A percentile compares a stretch with the other conserved stretches of the same genome.
Evolutionary conservation across 176 grass and related monocot species (phyloP).

Genomic region (Musa acuminata): DNA sequence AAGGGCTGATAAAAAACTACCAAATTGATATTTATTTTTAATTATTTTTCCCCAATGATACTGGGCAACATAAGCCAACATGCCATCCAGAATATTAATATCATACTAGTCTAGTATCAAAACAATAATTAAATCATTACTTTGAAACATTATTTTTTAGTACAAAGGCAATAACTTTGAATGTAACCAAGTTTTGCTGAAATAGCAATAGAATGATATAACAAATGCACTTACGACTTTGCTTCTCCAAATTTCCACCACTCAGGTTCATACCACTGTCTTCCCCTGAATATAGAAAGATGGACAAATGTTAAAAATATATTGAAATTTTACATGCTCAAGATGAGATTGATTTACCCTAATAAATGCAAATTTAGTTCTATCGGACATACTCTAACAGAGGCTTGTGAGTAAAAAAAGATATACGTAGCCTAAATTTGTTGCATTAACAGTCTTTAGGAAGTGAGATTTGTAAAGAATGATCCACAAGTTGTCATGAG

Average conservation of each 20-base stretch:
- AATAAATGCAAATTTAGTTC: neutral
- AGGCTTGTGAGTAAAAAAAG: neutral
- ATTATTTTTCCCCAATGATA: too few species aligned
- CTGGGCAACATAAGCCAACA: too few species aligned
- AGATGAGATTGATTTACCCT: neutral
- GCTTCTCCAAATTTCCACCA: conserved; percentile 99
- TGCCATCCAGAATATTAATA: too few species aligned
- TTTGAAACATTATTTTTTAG: too few species aligned
- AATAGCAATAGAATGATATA: neutral
- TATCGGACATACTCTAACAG: neutral
- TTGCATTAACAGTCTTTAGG: neutral
- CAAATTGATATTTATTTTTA: too few species aligned
- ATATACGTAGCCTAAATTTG: neutral
- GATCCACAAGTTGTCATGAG: neutral
- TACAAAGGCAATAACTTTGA: too few species aligned
- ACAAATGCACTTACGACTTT: conserved; percentile 58
- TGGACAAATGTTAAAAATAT: neutral
- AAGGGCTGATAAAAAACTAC: too few species aligned
- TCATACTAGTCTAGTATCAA: too few species aligned
- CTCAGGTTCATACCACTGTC: conserved; percentile 97
- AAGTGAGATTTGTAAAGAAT: neutral
- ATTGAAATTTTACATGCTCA: neutral
- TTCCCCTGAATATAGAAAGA: conserved; percentile 45
- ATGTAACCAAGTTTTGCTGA: neutral
- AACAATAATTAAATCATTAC: too few species aligned